A percentile compares a stretch with the other conserved stretches of the same genome.
Conservation (phyloP, 768 basidiomycete genomes). For the Tylopilus subfusipes region DNA sequence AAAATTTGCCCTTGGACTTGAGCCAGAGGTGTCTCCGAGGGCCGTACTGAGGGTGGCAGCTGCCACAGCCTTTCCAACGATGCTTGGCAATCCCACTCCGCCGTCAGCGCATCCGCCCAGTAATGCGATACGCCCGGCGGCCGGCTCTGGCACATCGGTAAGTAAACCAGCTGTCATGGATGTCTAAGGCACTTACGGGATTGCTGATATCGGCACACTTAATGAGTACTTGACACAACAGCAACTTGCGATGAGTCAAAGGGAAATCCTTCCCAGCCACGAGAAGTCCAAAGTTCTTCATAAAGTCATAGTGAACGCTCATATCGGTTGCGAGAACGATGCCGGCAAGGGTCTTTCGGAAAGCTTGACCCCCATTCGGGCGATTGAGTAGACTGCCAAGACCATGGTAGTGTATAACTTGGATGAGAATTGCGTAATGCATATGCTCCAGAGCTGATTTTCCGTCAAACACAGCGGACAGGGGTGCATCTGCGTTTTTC, state of each 20-base stretch:
- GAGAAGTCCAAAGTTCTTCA: conserved; percentile 57
- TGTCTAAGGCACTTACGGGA: conserved; percentile 59
- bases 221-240: conserved; percentile 87
- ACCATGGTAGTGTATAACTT: conserved; percentile 77
- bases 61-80: conserved; percentile 77
- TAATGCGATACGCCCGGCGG: conserved; percentile 88
- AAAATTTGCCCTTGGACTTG: conserved; percentile 85
- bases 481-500: conserved; percentile 92
- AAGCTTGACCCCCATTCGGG: conserved; percentile 40
- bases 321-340: conserved; percentile 94
- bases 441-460: conserved; percentile 89
- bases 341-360: conserved; percentile 73
- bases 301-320: conserved; percentile 84
- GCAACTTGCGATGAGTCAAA: conserved; percentile 50
- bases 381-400: conserved; percentile 66
- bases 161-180: conserved; percentile 4
- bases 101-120: conserved; percentile 85
- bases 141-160: conserved; percentile 58
- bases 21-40: conserved; percentile 47
- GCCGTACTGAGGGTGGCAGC: conserved; percentile 56
- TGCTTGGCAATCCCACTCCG: conserved; percentile 91
- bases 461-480: conserved; percentile 85
- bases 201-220: conserved; percentile 99
- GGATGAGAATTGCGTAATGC: conserved; percentile 80
- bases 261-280: conserved; percentile 40